Evolutionary conservation across 2,329 filamentous ascomycete species (phyloP), one percentile per base, ranked within the genome.

Genomic region (Daldinia sp.): DNA sequence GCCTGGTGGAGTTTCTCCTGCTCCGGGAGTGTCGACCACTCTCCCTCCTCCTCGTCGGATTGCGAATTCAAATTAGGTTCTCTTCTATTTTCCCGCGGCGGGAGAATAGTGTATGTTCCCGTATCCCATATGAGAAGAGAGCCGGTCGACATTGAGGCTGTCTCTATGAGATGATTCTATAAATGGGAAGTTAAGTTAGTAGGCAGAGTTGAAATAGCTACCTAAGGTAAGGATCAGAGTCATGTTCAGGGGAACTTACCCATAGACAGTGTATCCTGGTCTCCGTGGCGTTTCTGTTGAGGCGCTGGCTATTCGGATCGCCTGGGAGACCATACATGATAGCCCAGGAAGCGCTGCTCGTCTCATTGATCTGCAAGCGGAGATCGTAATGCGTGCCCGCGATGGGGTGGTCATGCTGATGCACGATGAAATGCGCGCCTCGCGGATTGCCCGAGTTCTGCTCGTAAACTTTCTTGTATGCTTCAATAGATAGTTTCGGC

Each of bases 371-470:
- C 77, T 93, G 90, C 18, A 93, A 81, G 2, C 90, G 84, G 20
- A 93, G 82, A 77, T 93, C 91, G 80, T 93, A 92, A 75, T 91
- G 88, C 0, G 85, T 84, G 26, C 90, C 90, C 9, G 90, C 89
- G 48, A 91, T 77, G 1, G 90, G 91, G 75, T 93, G 90, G 74
- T 92, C 90, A 75, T 93, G 90, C 75, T 93, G 90, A 76, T 93
- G 90, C 41, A 93, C 84, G 58, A 93, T 87, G 74, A 92, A 93
- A 76, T 90, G 88, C 7, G 82, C 80, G 18, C 83, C 83, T 15
- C 62, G 48, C 3, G 65, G 44, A 50, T 63, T 79, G 18, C 76
- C 78, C 1, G 72, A 73, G 53, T 78, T 78, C n/a, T 60, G 56
- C 4, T 73, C 68, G 62, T 84, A 86, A 6, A 85, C 78, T 7